Base-by-base conservation (phyloP, 2,329 filamentous ascomycete species). In the Monilinia aucupariae region DNA sequence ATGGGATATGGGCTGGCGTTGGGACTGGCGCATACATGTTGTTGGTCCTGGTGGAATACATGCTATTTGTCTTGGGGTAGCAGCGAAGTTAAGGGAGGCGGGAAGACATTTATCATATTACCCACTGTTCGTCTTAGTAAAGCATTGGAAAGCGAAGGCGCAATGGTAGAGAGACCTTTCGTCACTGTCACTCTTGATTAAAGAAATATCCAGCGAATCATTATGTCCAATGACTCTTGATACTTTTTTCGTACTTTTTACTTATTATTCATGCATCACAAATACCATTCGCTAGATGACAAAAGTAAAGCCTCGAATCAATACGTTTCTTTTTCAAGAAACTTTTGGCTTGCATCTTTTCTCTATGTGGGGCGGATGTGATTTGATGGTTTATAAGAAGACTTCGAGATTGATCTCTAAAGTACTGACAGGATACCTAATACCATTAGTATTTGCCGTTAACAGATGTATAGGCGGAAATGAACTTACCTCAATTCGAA, bases 341-440 rank as follows among this genome's bases (percentile, higher is more conserved):
- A 39, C 17, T 55, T n/a, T 20, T 45, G n/a, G 59, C 59, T 53
- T 47, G 25, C 48, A 20, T 63, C 25, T 39, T 32, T 3, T 30
- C 17, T 15, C 32, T 48, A 39, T n/a, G 12, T 53, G 50, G 34
- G 22, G 43, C 37, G 22, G 22, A 47, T 37, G 25, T 43, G 30
- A 64, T 27, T 43, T 63, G 41, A 66, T 75, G 13, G 30, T 30
- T 8, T 81, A 96, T 78, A 97, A 81, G 82, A 99, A 96, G 69
- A 90, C 85, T 78, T 97, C 93, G 39, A 97, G 84, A 77, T 97
- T 96, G 75, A 99, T 84, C 80, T 99, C 94, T 69, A 99, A 78
- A 50, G 91, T 92, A 78, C 92, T 97, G 71, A 96, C 92, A 49
- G 94, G 93, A 80, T 92, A 93, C 80, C 86, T 89, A 62, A 62